Evolutionary conservation across 495 filamentous ascomycete species (phyloP), one percentile per base, ranked within the genome.

Genomic region (Neurospora cerealis): DNA sequence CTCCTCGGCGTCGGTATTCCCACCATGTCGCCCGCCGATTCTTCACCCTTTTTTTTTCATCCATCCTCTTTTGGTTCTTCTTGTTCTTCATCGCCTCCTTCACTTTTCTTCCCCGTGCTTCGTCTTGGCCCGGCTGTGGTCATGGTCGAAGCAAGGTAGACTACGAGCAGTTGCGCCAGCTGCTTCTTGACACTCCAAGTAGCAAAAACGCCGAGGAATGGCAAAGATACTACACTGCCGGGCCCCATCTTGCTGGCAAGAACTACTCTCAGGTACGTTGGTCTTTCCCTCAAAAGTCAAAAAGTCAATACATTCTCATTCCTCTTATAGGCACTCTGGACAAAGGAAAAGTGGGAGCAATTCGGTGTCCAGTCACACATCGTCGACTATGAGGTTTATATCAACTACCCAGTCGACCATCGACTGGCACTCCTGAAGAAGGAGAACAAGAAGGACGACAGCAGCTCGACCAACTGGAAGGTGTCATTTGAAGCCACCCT

Each of bases 161-260:
- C 42, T 93, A 90, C 78, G 84, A 90, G 54, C 87, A 93, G 73
- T 88, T 98, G 28, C 87, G 91, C 74, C 81, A 86, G 19, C 88
- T 97, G 48, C 83, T 98, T 70, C 81, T 90, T 34, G 84, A 89
- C 15, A 94, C 91, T 1, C 95, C 95, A 0, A 89, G 88, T 39
- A 87, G 88, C 62, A 84, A 87, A 37, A 91, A 90, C 77, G 89
- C 88, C 8, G 84, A 88, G 72, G 90, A 96, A 81, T 98, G 94
- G 94, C 95, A 92, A 79, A 83, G 87, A 74, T 98, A 98, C 82
- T 98, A 98, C 77, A 97, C 96, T 0, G 82, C 90, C 2, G 96
- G 96, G 0, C 88, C 93, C 2, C 96, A 99, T 85, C 84, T 99
- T 39, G 93, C 91, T 0, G 96, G 96, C 15, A 92, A 93, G 86